Evolutionary conservation across 768 basidiomycete species (phyloP).

Genomic region (Chalciporus piperatus): DNA sequence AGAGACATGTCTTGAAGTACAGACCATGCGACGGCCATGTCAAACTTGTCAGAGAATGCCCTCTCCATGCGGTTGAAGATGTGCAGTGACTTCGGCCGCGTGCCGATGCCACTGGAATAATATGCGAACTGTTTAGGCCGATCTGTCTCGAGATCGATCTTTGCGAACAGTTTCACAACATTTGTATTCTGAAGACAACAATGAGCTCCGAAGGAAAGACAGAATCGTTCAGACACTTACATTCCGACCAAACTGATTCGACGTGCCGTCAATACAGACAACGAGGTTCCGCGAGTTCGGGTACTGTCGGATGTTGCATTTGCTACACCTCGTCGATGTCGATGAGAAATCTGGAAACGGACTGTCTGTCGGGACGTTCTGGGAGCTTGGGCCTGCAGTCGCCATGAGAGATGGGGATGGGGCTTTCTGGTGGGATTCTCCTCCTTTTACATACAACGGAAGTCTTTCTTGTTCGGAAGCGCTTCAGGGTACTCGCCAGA

Average conservation of each 20-base stretch:
- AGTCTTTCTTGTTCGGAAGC: too few species aligned
- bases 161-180: conserved; percentile 35
- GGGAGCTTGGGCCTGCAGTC: not conserved
- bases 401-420: too few species aligned
- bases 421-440: too few species aligned
- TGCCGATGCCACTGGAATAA: conserved; percentile 40
- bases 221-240: not conserved
- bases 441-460: too few species aligned
- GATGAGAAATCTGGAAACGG: not conserved
- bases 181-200: conserved; percentile 33
- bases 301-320: conserved; percentile 11
- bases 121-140: conserved; percentile 29
- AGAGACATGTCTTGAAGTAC: conserved; percentile 1
- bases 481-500: too few species aligned
- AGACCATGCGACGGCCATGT: conserved; percentile 39
- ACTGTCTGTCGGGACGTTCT: not conserved
- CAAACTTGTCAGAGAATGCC: conserved; percentile 26
- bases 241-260: conserved; percentile 22
- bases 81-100: conserved; percentile 28
- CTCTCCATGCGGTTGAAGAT: conserved; percentile 18
- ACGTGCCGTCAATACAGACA: conserved; percentile 25
- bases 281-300: conserved; percentile 20
- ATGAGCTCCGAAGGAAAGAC: conserved; percentile 1
- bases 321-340: conserved; percentile 10
- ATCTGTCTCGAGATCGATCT: conserved; percentile 20